These are phyloP conservation scores for Alternaria novae-zelandiae DNA, from an alignment of 2,329 filamentous ascomycete species.

Conservation along the genomic window DNA sequence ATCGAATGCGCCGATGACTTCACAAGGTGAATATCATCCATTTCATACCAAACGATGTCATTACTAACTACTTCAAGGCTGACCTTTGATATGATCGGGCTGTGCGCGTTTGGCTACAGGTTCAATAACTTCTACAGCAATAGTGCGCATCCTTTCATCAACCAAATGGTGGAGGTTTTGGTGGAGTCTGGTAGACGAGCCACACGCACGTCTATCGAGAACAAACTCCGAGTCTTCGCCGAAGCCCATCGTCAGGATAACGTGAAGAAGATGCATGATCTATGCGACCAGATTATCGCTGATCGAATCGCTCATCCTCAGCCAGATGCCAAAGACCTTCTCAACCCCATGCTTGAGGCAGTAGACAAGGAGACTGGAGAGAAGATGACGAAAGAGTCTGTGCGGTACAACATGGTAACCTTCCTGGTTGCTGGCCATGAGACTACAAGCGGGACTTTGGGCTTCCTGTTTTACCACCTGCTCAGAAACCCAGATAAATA, in stretches of 20 bases:
- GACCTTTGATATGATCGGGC: slow-evolving; percentile 11
- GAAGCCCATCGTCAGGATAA: slow-evolving; percentile 10
- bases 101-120: slow-evolving; percentile 11
- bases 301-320: slow-evolving; percentile 7
- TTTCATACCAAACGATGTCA: too few species aligned
- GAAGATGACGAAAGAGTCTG: slow-evolving; percentile 10
- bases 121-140: slow-evolving; percentile 14
- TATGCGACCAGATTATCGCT: slow-evolving; percentile 10
- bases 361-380: slow-evolving; percentile 10
- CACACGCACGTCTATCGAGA: slow-evolving; percentile 3
- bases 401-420: slow-evolving; percentile 13
- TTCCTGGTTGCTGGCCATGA: slow-evolving; percentile 12
- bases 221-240: slow-evolving; percentile 10
- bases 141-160: slow-evolving; percentile 6
- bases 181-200: slow-evolving; percentile 7
- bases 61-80: neutral
- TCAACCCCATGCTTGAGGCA: slow-evolving; percentile 11
- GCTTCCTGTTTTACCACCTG: slow-evolving; percentile 9
- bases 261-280: slow-evolving; percentile 11
- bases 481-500: slow-evolving; percentile 9
- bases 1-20: slow-evolving; percentile 11
- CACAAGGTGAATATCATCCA: neutral
- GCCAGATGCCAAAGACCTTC: slow-evolving; percentile 5
- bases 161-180: slow-evolving; percentile 11
- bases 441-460: slow-evolving; percentile 10